Conservation (phyloP, 140 eudicot genomes). For the Ambrosia hybrid region DNA sequence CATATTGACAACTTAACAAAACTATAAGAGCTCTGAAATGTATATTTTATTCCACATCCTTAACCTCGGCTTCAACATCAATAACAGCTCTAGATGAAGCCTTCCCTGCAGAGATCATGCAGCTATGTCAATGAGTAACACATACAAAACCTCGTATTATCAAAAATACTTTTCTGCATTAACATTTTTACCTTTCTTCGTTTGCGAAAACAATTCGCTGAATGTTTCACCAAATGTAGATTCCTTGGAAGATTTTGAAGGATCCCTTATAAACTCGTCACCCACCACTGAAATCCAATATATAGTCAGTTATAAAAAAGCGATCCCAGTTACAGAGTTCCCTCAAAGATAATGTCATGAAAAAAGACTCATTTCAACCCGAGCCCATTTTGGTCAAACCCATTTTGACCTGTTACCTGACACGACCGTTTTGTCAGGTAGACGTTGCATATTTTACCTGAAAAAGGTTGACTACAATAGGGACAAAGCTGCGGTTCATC, state of each 20-base stretch:
- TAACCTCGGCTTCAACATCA: slow-evolving; percentile 89
- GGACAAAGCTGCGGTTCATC: slow-evolving; percentile 83
- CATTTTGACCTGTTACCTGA: neutral
- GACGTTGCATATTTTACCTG: slow-evolving; percentile 52
- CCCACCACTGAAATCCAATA: slow-evolving; percentile 62
- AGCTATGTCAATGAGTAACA: neutral
- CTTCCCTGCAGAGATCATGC: slow-evolving; percentile 51
- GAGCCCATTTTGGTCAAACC: neutral
- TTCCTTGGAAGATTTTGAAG: slow-evolving; percentile 52
- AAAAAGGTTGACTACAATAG: slow-evolving; percentile 81
- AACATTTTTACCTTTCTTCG: slow-evolving; percentile 56
- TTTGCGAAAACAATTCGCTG: slow-evolving; percentile 50
- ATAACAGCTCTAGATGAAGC: slow-evolving; percentile 57
- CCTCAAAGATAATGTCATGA: neutral
- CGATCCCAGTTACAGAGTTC: neutral
- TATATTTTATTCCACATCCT: slow-evolving; percentile 54
- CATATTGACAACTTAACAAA: slow-evolving; percentile 19
- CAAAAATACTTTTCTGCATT: neutral
- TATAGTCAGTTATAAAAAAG: slow-evolving; percentile 10
- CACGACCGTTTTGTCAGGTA: neutral
- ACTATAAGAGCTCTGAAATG: slow-evolving; percentile 5
- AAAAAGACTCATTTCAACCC: neutral
- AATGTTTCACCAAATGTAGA: slow-evolving; percentile 62
- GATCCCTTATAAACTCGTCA: slow-evolving; percentile 66
- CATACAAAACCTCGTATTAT: neutral